Evolutionary conservation across 352 stramenopile species (phyloP), one percentile per base, ranked within the genome.

Genomic region (Phytophthora gonapodyides): DNA sequence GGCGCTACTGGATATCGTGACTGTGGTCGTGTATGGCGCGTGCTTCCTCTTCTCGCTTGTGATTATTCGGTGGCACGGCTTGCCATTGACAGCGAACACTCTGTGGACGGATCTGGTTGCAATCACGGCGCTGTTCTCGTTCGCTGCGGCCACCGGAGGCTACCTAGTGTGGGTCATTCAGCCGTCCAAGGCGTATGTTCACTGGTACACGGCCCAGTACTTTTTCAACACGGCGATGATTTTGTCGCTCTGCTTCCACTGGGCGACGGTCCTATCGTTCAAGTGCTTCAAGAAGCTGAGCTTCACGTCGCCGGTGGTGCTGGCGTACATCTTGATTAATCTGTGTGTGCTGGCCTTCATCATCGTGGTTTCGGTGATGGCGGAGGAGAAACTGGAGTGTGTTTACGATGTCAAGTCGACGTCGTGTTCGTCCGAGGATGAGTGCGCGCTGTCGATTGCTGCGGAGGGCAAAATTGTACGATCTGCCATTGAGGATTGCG

Each of bases 151-250:
- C 3, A 90, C 82, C 38, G 85, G 78, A 24, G 84, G 84, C 1
- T 94, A 81, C 46, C 48, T 96, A 7, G 80, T 96, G n/a, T 96
- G 87, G 87, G 73, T 86, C 6, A 81, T 94, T 16, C 73, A 93
- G 58, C 87, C 87, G 24, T 96, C 87, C 8, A 90, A 91, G 51
- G 79, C 82, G 5, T 96, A 89, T 36, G 83, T 94, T 24, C 87
- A 93, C 52, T 91, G 86, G 78, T 91, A 89, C 56, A 86, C 84
- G 17, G 82, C 81, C 7, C 87, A 96, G 72, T 96, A 93, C 52
- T 93, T 93, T 57, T 96, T 96, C 70, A 93, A 90, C 61, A 87
- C 79, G 7, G 75, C 89, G 16, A 96, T 94, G 84, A 88, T 96
- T 61, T 44, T 96, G 57, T 90, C 87, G 58, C 48, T 96, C n/a